Base-by-base conservation (phyloP, 2,329 filamentous ascomycete genomes). In the Metarhizium rileyi region DNA sequence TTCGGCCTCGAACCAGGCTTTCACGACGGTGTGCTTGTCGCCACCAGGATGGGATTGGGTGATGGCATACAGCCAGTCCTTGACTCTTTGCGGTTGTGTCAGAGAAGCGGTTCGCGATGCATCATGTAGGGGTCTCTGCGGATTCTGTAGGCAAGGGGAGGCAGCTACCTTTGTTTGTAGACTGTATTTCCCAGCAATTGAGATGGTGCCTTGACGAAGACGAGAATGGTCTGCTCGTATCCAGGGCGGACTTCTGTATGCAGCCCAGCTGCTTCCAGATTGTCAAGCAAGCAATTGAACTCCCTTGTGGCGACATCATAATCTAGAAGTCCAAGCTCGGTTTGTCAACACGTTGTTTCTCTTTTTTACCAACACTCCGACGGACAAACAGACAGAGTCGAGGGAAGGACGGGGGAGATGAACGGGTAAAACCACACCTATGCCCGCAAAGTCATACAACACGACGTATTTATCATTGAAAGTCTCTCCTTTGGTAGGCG, bases 21-120 rank as follows among this genome's bases (percentile, higher is more conserved):
- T 58, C 75, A 73, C 47, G 73, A 74, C 25, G 70, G 78, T 59
- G 76, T 75, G 49, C 64, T 69, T 64, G 70, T 72, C 56, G 72
- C 73, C 53, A 66, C 72, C 71, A 0, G 86, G 86, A 47, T 85
- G 79, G 38, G 75, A 74, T 43, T 81, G 73, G 41, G 78, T 77
- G 53, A 88, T 80, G 41, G 83, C 83, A 61, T 86, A 80, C 22
- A 90, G 73, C 83, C 84, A 90, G 63, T 90, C 86, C 56, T 82
- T 83, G 28, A 88, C 80, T 57, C 85, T 86, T 51, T 22, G 9
- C 43, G 28, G 5, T 12, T 8, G 5, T 44, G 10, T 51, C n/a
- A 26, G 30, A 12, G 26, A 36, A 20, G 20, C 16, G 27, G 16
- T 10, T 25, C 12, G 16, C 18, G 26, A 12, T 4, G 42, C 22